These are phyloP conservation scores for Sporothrix luriei DNA, from an alignment of 2,329 filamentous ascomycete genomes.

Conservation along the genomic window DNA sequence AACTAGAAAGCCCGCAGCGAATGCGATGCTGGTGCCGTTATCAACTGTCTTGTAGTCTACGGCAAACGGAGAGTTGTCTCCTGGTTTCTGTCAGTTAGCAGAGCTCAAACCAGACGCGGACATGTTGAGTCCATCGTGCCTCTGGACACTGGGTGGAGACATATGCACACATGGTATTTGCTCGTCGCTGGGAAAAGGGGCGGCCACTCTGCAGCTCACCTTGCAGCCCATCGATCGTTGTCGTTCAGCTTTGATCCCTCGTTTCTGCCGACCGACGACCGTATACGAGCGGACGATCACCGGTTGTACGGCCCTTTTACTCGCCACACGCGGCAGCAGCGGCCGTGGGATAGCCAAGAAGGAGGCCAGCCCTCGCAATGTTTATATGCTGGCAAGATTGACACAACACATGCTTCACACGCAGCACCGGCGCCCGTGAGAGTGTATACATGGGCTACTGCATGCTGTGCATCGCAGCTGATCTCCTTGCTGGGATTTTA, in stretches of 20 bases:
- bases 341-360: not conserved
- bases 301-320: too few species aligned
- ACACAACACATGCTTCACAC: not conserved
- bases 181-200: constrained; percentile 28
- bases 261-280: not conserved
- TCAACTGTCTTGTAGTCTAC: not conserved
- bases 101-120: constrained; percentile 29
- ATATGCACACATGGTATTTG: constrained; percentile 17
- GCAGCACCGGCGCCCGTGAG: not conserved
- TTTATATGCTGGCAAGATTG: not conserved
- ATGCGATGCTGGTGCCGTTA: too few species aligned
- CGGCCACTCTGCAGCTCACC: constrained; percentile 10
- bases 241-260: constrained; percentile 9
- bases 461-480: constrained; percentile 22
- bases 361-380: not conserved
- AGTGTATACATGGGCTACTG: constrained; percentile 21
- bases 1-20: too few species aligned
- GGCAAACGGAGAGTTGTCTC: not conserved
- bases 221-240: constrained; percentile 1
- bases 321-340: too few species aligned
- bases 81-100: not conserved
- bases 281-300: not conserved
- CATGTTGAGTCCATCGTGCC: constrained; percentile 21
- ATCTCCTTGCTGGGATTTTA: constrained; percentile 6
- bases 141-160: constrained; percentile 19